A percentile compares a stretch with the other conserved stretches of the same genome.
Evolutionary conservation across 441 rosid genomes (phyloP).

Genomic region (Viola pubescens): DNA sequence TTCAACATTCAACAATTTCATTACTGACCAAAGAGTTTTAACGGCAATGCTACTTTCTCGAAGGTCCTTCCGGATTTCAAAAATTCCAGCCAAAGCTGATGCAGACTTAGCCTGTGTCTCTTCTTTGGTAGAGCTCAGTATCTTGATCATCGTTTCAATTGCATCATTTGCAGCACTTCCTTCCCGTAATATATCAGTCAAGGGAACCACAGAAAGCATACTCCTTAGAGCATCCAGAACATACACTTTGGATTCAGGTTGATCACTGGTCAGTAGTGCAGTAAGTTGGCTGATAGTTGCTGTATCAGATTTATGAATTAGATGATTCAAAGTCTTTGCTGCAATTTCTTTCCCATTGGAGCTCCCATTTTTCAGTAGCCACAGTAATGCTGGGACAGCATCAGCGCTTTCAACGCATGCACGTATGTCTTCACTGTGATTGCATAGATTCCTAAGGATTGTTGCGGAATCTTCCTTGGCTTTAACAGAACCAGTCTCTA

Average conservation of each 20-base stretch:
- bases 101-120: constrained; percentile 98
- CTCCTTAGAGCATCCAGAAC: constrained; percentile 93
- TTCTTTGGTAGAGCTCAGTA: constrained; percentile 77
- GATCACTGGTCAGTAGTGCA: constrained; percentile 89
- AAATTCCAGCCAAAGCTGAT: constrained; percentile 88
- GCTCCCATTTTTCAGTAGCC: constrained; percentile 98
- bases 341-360: constrained; percentile 96
- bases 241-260: constrained; percentile 91
- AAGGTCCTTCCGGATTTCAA: constrained; percentile 73
- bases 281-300: constrained; percentile 98
- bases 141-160: constrained; percentile 83
- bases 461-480: constrained; percentile 99
- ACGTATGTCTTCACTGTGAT: constrained; percentile 99
- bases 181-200: constrained; percentile 74
- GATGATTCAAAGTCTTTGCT: constrained; percentile 93
- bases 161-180: constrained; percentile 99
- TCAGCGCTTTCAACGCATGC: constrained; percentile 99
- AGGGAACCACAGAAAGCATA: constrained; percentile 87
- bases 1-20: constrained; percentile 76
- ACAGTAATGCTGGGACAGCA: constrained; percentile 98
- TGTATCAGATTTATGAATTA: constrained; percentile 95
- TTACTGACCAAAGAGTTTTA: constrained; percentile 60
- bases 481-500: constrained; percentile 96
- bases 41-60: constrained; percentile 88
- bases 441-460: constrained; percentile 93